Base-by-base conservation (phyloP, 208 protist species). In the Trypanosoma rangeli region DNA sequence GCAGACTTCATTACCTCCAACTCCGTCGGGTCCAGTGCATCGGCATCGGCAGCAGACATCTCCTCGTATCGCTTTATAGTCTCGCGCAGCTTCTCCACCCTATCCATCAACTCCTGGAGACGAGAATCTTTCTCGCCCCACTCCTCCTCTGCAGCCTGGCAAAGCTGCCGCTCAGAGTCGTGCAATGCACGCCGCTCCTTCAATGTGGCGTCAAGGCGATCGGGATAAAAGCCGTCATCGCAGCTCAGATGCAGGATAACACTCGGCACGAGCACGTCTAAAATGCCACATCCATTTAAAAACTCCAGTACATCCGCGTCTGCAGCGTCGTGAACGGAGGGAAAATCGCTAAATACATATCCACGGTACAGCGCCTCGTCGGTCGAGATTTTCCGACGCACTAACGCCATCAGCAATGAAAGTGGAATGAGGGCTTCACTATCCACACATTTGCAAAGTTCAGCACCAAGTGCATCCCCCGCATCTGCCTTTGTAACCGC, bases 261-360 rank as follows among this genome's bases (percentile, higher is more conserved):
- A 57, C 61, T 81, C 10, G 87, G 90, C 26, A 83, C 24, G 44
- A 77, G 39, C 9, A 70, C 63, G 48, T 80, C 76, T 9, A 83
- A 22, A 35, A 94, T 37, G n/a, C 77, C 70, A 46, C 76, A 83
- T 15, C 74, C 58, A 28, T 79, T 71, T 56, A 81, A 56, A 48
- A 87, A 83, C 2, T 53, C n/a, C 13, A 78, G 61, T n/a, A 55
- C 33, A 4, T 66, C 57, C 16, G 64, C 29, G 5, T 49, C 8
- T 3, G 77, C 67, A 0, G 62, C 35, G 35, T 37, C 44, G 64
- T 42, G 62, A 73, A 71, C 3, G 31, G 37, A 7, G 15, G 52
- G 73, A 35, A 64, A 79, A 62, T 97, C 89, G 60, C 87, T 93
- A 39, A 94, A 83, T 28, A 97, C 87, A 76, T 89, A 97, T 60